Conservation (phyloP, 1,284 basidiomycete species). For the Kalmanozyma brasiliensis region DNA sequence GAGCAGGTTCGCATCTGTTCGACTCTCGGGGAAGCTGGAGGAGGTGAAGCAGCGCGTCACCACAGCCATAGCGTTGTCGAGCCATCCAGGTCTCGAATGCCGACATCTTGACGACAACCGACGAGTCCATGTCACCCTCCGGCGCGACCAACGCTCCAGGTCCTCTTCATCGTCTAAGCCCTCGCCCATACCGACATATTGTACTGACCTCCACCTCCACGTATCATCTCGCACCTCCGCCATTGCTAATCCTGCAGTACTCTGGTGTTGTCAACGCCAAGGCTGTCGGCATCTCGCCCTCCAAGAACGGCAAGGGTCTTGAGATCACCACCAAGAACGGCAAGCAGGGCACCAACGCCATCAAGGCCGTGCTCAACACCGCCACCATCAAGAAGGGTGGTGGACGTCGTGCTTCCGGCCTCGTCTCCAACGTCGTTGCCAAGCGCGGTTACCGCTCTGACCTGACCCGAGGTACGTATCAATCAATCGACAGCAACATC, state of each 20-base stretch:
- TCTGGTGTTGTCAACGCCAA: constrained; percentile 65
- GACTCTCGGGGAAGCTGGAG: too few relatives aligned
- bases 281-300: constrained; percentile 60
- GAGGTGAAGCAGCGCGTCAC: too few relatives aligned
- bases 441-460: constrained; percentile 67
- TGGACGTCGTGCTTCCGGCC: constrained; percentile 58
- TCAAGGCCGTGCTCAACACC: constrained; percentile 49
- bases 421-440: constrained; percentile 60
- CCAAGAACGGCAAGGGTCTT: constrained; percentile 54
- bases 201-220: constrained; percentile 15
- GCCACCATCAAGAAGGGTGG: constrained; percentile 57
- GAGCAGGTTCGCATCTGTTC: too few relatives aligned
- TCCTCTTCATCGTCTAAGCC: background rate
- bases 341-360: constrained; percentile 49
- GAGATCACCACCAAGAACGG: constrained; percentile 63
- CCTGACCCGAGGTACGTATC: constrained; percentile 57
- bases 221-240: background rate
- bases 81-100: too few relatives aligned
- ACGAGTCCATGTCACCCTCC: too few relatives aligned
- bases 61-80: too few relatives aligned
- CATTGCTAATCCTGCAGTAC: constrained; percentile 50
- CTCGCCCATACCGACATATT: background rate
- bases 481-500: constrained; percentile 1
- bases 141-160: constrained; percentile 2
- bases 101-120: too few relatives aligned